phyloP scores from a whole-genome alignment of 2,329 filamentous ascomycete species.

The Cladophialophora carrionii region DNA sequence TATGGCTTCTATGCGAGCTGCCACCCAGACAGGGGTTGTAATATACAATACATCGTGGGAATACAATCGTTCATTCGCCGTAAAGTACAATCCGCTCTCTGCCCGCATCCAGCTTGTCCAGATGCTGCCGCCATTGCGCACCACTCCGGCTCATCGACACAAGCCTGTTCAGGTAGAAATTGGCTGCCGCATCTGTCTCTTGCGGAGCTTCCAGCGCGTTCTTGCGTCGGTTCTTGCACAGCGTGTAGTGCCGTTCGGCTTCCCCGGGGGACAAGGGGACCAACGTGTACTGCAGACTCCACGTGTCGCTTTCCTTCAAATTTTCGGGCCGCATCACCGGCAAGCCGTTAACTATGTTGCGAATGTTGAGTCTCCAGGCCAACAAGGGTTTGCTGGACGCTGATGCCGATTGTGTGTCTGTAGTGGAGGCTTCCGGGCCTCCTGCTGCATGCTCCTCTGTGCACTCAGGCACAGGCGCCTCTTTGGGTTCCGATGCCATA shows the following conservation, averaged over 20 bases:
- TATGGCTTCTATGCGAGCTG: not conserved
- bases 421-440: not conserved
- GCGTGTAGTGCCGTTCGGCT: slow-evolving; percentile 59
- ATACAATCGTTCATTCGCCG: slow-evolving; percentile 16
- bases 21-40: not conserved
- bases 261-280: slow-evolving; percentile 59
- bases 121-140: slow-evolving; percentile 58
- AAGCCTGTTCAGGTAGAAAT: slow-evolving; percentile 53
- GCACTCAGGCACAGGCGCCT: not conserved
- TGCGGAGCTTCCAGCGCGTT: slow-evolving; percentile 45
- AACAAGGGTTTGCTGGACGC: slow-evolving; percentile 45
- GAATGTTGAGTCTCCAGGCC: slow-evolving; percentile 71
- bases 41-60: slow-evolving; percentile 16
- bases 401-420: slow-evolving; percentile 8
- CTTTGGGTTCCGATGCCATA: slow-evolving; percentile 4
- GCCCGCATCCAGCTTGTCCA: slow-evolving; percentile 58
- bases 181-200: slow-evolving; percentile 46
- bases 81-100: slow-evolving; percentile 43
- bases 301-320: slow-evolving; percentile 55
- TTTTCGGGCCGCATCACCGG: slow-evolving; percentile 64
- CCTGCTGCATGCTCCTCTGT: slow-evolving; percentile 1
- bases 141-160: slow-evolving; percentile 59
- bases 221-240: slow-evolving; percentile 61
- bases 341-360: slow-evolving; percentile 70
- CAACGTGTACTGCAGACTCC: slow-evolving; percentile 79